Conservation (phyloP, 495 filamentous ascomycete genomes). For the Lepidopterella palustris region DNA sequence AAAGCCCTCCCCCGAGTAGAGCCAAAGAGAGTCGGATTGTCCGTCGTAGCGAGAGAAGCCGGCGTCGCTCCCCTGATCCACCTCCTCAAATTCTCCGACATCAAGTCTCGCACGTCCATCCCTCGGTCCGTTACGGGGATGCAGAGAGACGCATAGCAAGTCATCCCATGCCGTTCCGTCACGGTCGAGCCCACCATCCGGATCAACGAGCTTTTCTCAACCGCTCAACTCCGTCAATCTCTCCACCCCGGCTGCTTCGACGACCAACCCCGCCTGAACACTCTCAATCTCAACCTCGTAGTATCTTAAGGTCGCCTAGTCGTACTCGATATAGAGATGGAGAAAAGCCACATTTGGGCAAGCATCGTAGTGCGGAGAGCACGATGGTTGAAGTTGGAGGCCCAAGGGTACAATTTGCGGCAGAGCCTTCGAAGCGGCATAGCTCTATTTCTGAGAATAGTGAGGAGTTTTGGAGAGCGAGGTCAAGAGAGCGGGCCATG, state of each 20-base stretch:
- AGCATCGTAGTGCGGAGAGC: slow-evolving; percentile 13
- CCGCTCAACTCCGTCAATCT: neutral
- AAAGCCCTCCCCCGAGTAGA: neutral
- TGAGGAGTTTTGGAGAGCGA: neutral
- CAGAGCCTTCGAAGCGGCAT: neutral
- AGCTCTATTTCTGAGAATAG: neutral
- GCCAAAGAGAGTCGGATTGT: neutral
- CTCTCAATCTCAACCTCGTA: neutral
- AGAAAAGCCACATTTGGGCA: neutral
- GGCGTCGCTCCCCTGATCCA: neutral
- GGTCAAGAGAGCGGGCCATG: neutral
- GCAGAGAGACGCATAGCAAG: slow-evolving; percentile 6
- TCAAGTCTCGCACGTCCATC: too few species aligned
- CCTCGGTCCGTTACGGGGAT: too few species aligned
- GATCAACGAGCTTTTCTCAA: slow-evolving; percentile 1
- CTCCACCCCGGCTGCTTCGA: neutral
- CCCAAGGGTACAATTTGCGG: slow-evolving; percentile 17
- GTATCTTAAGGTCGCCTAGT: slow-evolving; percentile 3
- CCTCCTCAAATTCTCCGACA: neutral
- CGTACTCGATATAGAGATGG: neutral
- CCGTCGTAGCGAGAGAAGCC: neutral
- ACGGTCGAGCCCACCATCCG: slow-evolving; percentile 1
- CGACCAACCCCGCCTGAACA: neutral
- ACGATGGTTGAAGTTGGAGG: slow-evolving; percentile 16
- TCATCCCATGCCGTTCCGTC: slow-evolving; percentile 11